Base-by-base conservation (phyloP, 2,329 filamentous ascomycete genomes). In the Fusarium sp. region DNA sequence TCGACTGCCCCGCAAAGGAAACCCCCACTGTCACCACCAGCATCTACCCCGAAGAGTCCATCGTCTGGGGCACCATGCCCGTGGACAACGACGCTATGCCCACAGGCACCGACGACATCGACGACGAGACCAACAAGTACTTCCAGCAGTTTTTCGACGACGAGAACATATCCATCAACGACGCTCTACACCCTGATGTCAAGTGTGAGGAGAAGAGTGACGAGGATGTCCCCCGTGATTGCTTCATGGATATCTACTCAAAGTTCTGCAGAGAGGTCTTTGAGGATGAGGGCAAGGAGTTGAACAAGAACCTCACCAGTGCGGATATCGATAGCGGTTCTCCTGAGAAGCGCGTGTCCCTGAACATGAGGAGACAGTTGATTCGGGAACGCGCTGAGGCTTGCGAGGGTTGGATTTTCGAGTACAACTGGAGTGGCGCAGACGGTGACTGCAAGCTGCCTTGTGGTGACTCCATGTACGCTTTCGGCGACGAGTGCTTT, bases 401-500 rank as follows among this genome's bases (percentile, higher is more conserved):
- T 50, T 55, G 44, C 4, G 44, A 50, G 1, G 44, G 45, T 6
- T 55, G 52, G 52, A 23, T 55, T 2, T 55, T 55, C 8, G 44
- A 55, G 30, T 30, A 55, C 1, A 17, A 55, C 14, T 55, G 52
- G 52, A 55, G 52, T 4, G 45, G 52, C 6, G 34, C 52, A 11
- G 6, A 55, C 1, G 45, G 52, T 1, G 34, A 51, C 17, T 55
- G 26, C 6, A 34, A 51, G 3, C 23, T 55, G 3, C 45, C 52
- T 0, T 55, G 45, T 2, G 45, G 34, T 14, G 52, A 55, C 7
- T 55, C 52, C 0, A 55, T 55, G 52, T 51, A 55, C 14, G 52
- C 52, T 21, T 55, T 55, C 9, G 26, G 52, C 4, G 52, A 55
- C 4, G 52, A 55, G 20, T 55, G 52, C 10, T 40, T 55, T 32